These are phyloP conservation scores for Fusarium continuum DNA, from an alignment of 2,329 filamentous ascomycete species.

Conservation along the genomic window DNA sequence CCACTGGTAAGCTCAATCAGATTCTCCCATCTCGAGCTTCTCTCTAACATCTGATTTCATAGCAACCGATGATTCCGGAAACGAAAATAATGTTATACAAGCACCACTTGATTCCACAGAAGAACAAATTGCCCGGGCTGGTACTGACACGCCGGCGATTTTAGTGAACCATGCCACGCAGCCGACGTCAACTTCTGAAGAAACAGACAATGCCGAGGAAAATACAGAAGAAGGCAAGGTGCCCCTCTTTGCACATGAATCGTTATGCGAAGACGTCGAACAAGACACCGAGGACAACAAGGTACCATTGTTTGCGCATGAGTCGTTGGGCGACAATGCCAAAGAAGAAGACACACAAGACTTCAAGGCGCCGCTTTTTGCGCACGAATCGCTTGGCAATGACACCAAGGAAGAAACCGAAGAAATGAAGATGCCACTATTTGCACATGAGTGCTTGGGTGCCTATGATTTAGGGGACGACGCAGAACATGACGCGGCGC, in stretches of 20 bases:
- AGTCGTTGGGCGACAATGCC: constrained; percentile 54
- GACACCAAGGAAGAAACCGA: constrained; percentile 24
- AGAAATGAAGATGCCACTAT: constrained; percentile 51
- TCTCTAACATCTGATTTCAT: constrained; percentile 6
- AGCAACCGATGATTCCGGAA: constrained; percentile 57
- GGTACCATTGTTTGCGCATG: constrained; percentile 58
- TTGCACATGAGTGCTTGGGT: constrained; percentile 58
- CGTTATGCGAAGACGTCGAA: constrained; percentile 52
- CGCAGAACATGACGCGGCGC: constrained; percentile 42
- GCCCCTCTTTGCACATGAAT: constrained; percentile 59
- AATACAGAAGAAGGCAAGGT: constrained; percentile 38
- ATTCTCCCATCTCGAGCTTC: background rate
- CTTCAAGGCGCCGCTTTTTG: constrained; percentile 31
- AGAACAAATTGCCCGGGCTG: constrained; percentile 18
- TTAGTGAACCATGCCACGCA: constrained; percentile 16
- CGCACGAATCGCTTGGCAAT: constrained; percentile 17
- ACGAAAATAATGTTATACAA: constrained; percentile 58
- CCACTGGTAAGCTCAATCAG: constrained; percentile 60
- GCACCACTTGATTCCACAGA: constrained; percentile 31
- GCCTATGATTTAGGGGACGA: constrained; percentile 51
- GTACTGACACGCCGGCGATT: constrained; percentile 16
- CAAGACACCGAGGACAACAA: constrained; percentile 41
- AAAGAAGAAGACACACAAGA: constrained; percentile 47
- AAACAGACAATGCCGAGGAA: constrained; percentile 14
- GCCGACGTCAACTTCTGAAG: background rate